Percentiles rank a stretch among this genome's conserved stretches.
phyloP scores from a whole-genome alignment of 2,329 filamentous ascomycete species.

The Claviceps sorghi region DNA sequence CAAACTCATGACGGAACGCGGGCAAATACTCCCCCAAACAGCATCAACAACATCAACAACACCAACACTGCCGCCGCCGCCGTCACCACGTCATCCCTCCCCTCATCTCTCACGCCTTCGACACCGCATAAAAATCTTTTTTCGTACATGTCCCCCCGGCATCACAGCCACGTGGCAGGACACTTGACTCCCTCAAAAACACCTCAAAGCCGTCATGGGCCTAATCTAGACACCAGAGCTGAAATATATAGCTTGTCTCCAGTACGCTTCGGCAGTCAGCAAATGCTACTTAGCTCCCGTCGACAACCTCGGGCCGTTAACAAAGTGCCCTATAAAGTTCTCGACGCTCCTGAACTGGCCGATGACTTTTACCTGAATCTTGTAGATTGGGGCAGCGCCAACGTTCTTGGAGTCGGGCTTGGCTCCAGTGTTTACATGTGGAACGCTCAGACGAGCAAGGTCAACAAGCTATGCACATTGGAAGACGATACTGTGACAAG shows the following conservation, averaged over 20 bases:
- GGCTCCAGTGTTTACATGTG: constrained; percentile 96
- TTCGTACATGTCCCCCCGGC: constrained; percentile 66
- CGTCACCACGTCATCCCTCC: constrained; percentile 42
- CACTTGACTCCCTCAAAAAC: constrained; percentile 82
- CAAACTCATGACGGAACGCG: constrained; percentile 51
- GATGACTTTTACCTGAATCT: constrained; percentile 97
- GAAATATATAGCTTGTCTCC: constrained; percentile 94
- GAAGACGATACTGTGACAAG: constrained; percentile 91
- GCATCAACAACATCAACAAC: constrained; percentile 16
- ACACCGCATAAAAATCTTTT: constrained; percentile 98
- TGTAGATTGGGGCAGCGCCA: constrained; percentile 93
- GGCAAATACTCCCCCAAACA: constrained; percentile 68
- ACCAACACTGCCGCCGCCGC: no score
- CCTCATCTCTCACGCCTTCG: constrained; percentile 69
- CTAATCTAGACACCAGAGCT: constrained; percentile 76
- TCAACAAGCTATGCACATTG: constrained; percentile 86
- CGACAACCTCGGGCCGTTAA: constrained; percentile 81
- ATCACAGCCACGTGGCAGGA: constrained; percentile 55
- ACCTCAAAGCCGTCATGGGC: constrained; percentile 72
- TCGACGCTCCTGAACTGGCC: constrained; percentile 88
- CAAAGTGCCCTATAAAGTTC: constrained; percentile 94
- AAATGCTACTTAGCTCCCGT: constrained; percentile 79
- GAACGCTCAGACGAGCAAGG: constrained; percentile 82
- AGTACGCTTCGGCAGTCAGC: constrained; percentile 82
- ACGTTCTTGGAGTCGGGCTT: constrained; percentile 82